phyloP scores from a whole-genome alignment of 2,329 filamentous ascomycete species.

The Aspergillus brasiliensis region DNA sequence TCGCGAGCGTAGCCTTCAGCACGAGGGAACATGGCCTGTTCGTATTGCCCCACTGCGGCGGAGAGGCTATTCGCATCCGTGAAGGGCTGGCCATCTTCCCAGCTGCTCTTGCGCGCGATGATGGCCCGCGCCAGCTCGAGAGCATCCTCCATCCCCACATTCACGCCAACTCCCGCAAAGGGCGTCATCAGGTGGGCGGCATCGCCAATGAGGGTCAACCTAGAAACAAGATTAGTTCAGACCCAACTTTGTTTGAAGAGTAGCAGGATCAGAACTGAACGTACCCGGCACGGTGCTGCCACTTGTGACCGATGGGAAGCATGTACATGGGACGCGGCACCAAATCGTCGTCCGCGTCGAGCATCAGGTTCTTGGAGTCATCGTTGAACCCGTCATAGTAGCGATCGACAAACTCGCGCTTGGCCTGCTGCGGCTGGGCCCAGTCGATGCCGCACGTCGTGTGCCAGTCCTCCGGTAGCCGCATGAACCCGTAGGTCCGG shows the following conservation, averaged over 20 bases:
- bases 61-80: too few species aligned
- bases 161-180: constrained; percentile 34
- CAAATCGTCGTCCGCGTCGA: neutral
- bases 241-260: too few species aligned
- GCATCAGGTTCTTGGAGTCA: neutral
- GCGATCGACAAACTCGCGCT: constrained; percentile 15
- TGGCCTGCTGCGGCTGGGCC: too few species aligned
- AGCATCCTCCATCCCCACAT: constrained; percentile 31
- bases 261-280: too few species aligned
- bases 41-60: too few species aligned
- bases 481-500: constrained; percentile 27
- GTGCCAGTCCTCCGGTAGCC: constrained; percentile 10
- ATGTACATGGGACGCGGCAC: constrained; percentile 23
- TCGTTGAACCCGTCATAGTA: constrained; percentile 21
- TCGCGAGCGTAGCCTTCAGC: too few species aligned
- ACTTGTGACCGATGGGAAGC: constrained; percentile 23
- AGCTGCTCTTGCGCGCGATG: too few species aligned
- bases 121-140: constrained; percentile 20
- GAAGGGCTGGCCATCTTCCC: too few species aligned
- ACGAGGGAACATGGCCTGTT: too few species aligned
- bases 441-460: too few species aligned
- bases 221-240: too few species aligned
- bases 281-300: constrained; percentile 19
- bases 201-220: constrained; percentile 31
- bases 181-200: constrained; percentile 36